Evolutionary conservation across 345 rosid genomes (phyloP).

Genomic region (Citrus maxima): DNA sequence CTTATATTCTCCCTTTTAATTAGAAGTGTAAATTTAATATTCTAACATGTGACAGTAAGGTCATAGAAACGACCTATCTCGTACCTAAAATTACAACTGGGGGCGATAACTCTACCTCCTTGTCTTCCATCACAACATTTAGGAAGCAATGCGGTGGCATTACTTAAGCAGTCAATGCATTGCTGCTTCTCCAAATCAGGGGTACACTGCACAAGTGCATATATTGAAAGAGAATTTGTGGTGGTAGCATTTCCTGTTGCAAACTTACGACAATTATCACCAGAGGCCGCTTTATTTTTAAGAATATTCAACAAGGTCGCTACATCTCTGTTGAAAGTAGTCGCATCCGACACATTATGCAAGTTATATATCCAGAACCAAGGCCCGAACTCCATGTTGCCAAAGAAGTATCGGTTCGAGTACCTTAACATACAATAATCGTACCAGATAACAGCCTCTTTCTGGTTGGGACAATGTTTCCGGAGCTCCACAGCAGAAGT

Average conservation of each 20-base stretch:
- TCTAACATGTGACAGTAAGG: too few species aligned
- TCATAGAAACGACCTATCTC: neutral
- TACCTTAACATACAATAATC: conserved; percentile 3
- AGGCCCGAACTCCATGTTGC: neutral
- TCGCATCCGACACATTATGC: conserved; percentile 2
- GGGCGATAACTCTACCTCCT: conserved; percentile 10
- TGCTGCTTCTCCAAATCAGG: conserved; percentile 34
- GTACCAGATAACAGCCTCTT: neutral
- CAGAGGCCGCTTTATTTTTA: conserved; percentile 22
- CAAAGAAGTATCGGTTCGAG: neutral
- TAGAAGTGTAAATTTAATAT: too few species aligned
- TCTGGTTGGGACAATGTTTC: neutral
- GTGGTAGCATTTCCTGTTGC: conserved; percentile 23
- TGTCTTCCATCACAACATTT: neutral
- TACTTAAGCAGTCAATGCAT: conserved; percentile 9
- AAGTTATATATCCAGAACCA: neutral
- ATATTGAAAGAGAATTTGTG: conserved; percentile 7
- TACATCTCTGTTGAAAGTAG: conserved; percentile 11
- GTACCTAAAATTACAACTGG: conserved; percentile 8
- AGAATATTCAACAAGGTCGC: conserved; percentile 15
- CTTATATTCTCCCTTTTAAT: too few species aligned
- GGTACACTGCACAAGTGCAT: conserved; percentile 38
- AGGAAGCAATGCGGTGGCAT: neutral
- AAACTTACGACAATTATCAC: conserved; percentile 27
- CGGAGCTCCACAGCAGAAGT: neutral